These are phyloP conservation scores for Neurospora sp. DNA, from an alignment of 495 filamentous ascomycete genomes.

Conservation along the genomic window DNA sequence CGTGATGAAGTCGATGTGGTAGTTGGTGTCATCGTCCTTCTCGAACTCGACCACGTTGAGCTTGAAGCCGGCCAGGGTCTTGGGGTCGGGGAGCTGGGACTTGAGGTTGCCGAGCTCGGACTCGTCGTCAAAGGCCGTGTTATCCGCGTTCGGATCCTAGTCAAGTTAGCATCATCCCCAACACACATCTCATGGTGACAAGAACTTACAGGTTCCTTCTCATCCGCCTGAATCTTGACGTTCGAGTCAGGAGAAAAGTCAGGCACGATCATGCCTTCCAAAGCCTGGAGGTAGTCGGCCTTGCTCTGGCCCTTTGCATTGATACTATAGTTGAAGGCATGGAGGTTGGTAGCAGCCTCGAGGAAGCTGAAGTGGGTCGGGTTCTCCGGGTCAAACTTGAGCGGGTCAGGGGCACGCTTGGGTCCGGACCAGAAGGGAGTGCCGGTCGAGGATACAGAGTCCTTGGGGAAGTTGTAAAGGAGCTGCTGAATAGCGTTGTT, in stretches of 20 bases:
- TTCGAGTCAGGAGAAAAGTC: conserved; percentile 87
- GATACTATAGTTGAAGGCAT: conserved; percentile 97
- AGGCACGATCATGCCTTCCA: conserved; percentile 90
- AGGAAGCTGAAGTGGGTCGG: conserved; percentile 79
- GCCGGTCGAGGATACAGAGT: conserved; percentile 76
- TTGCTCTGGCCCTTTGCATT: conserved; percentile 63
- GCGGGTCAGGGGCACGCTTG: conserved; percentile 87
- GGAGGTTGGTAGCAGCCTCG: conserved; percentile 80
- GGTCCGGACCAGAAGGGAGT: conserved; percentile 97
- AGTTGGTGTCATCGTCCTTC: conserved; percentile 97
- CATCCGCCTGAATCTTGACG: conserved; percentile 94
- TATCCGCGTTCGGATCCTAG: conserved; percentile 70
- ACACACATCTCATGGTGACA: too few relatives aligned
- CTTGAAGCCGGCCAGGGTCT: conserved; percentile 73
- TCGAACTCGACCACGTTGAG: conserved; percentile 93
- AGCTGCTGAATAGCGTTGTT: conserved; percentile 96
- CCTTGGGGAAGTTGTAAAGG: conserved; percentile 95
- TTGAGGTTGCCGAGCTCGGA: conserved; percentile 62
- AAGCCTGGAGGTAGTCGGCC: conserved; percentile 60
- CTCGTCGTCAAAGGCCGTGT: conserved; percentile 53
- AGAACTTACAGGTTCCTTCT: conserved; percentile 66
- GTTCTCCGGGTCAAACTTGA: conserved; percentile 80
- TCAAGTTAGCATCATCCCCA: conserved; percentile 2
- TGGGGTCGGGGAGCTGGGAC: conserved; percentile 61
- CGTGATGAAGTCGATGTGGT: conserved; percentile 99